Evolutionary conservation across 129 eudicot species (phyloP).

Genomic region (Dittrichia graveolens): DNA sequence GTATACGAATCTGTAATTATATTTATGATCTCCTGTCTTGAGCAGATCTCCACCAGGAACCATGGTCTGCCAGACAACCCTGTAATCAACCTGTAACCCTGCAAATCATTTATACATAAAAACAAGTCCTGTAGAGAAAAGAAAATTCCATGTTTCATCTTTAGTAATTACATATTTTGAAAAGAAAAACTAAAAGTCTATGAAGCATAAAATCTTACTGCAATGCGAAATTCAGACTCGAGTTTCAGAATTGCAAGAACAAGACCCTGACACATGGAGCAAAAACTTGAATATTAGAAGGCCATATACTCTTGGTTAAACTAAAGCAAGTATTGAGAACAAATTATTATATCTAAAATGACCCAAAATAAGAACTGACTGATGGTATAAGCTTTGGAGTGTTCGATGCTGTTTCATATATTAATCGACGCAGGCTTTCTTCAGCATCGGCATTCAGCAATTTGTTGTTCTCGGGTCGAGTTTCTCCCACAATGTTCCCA

Average conservation of each 20-base stretch:
- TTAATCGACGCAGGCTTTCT: slow-evolving; percentile 62
- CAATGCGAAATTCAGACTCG: slow-evolving; percentile 76
- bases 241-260: slow-evolving; percentile 79
- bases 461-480: slow-evolving; percentile 53
- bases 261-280: slow-evolving; percentile 63
- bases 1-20: slow-evolving; percentile 57
- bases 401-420: slow-evolving; percentile 75
- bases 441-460: slow-evolving; percentile 61
- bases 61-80: slow-evolving; percentile 86
- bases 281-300: slow-evolving; percentile 5
- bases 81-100: slow-evolving; percentile 78
- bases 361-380: slow-evolving; percentile 42
- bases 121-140: neutral
- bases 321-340: neutral
- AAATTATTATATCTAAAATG: neutral
- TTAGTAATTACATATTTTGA: neutral
- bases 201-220: slow-evolving; percentile 48
- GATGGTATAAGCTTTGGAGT: slow-evolving; percentile 90
- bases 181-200: neutral
- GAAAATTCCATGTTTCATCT: neutral
- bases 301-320: neutral
- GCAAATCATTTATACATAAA: slow-evolving; percentile 23
- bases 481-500: slow-evolving; percentile 76
- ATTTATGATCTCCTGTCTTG: slow-evolving; percentile 77
- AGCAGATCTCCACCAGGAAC: slow-evolving; percentile 82